Conservation (phyloP, 192 early-diverging fungal species). For the Podochytrium sp. region DNA sequence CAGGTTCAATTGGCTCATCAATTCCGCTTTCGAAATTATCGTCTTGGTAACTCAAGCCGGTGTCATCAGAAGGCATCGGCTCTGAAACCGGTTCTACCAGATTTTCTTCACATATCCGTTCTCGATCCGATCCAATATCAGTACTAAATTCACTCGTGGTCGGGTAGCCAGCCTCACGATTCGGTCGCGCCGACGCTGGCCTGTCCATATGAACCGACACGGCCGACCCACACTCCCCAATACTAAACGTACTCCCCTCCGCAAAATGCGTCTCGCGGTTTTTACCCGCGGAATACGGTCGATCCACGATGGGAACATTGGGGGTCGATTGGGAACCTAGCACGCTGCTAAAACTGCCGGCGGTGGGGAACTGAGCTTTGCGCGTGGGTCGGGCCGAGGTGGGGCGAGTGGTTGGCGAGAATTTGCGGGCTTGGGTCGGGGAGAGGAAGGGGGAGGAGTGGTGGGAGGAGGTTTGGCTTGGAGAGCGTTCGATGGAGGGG, state of each 20-base stretch:
- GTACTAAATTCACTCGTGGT: background rate
- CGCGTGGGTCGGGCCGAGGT: constrained; percentile 55
- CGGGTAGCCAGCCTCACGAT: background rate
- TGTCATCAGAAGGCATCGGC: too few species aligned
- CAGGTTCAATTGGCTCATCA: too few species aligned
- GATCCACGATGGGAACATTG: background rate
- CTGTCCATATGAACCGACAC: constrained; percentile 10
- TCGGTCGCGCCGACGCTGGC: constrained; percentile 14
- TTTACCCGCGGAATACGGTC: constrained; percentile 12
- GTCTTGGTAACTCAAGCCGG: too few species aligned
- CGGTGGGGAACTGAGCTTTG: constrained; percentile 45
- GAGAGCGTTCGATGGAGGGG: background rate
- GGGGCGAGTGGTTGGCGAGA: constrained; percentile 44
- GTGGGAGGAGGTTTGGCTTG: background rate
- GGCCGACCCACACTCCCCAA: background rate
- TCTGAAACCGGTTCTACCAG: background rate
- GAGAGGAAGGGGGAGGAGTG: constrained; percentile 49
- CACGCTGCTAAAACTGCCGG: constrained; percentile 40
- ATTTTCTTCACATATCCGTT: background rate
- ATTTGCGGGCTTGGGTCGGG: constrained; percentile 51
- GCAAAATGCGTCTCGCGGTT: background rate
- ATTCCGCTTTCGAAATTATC: too few species aligned
- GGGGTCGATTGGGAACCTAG: background rate
- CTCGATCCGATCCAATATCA: constrained; percentile 1
- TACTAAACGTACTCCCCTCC: constrained; percentile 10